Evolutionary conservation across 2,329 filamentous ascomycete species (phyloP).

Genomic region (Fusarium sp.): DNA sequence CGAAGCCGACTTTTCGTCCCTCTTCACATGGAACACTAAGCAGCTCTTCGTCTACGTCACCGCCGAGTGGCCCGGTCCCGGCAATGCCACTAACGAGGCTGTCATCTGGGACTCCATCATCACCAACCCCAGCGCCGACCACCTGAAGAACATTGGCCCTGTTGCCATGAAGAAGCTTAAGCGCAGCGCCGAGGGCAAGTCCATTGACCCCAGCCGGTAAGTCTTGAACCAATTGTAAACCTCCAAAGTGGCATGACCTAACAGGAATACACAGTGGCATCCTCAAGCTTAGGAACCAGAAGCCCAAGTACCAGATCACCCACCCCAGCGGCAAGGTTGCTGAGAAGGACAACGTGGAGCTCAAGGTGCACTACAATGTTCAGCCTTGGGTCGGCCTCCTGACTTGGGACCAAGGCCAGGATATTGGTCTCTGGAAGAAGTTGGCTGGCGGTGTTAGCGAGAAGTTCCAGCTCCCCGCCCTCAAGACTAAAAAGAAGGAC

Average conservation of each 20-base stretch:
- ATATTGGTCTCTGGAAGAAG: slow-evolving; percentile 73
- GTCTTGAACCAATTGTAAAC: slow-evolving; percentile 15
- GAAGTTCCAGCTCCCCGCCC: slow-evolving; percentile 71
- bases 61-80: slow-evolving; percentile 71
- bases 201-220: slow-evolving; percentile 69
- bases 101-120: slow-evolving; percentile 98
- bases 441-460: slow-evolving; percentile 74
- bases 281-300: slow-evolving; percentile 83
- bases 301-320: slow-evolving; percentile 97
- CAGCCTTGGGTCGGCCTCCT: slow-evolving; percentile 95
- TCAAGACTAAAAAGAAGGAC: slow-evolving; percentile 69
- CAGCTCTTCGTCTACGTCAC: slow-evolving; percentile 97
- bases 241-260: slow-evolving; percentile 6
- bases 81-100: slow-evolving; percentile 72
- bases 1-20: slow-evolving; percentile 87
- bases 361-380: slow-evolving; percentile 93
- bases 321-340: slow-evolving; percentile 86
- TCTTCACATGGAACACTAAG: slow-evolving; percentile 99
- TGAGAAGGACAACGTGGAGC: slow-evolving; percentile 76
- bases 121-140: slow-evolving; percentile 75
- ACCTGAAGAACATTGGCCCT: slow-evolving; percentile 71
- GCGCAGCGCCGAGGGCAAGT: slow-evolving; percentile 70
- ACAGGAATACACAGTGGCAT: slow-evolving; percentile 67
- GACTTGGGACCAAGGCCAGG: slow-evolving; percentile 78
- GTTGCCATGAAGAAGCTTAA: slow-evolving; percentile 72